Conservation (phyloP, 2,329 filamentous ascomycete genomes). For the Spiromastix sp. region DNA sequence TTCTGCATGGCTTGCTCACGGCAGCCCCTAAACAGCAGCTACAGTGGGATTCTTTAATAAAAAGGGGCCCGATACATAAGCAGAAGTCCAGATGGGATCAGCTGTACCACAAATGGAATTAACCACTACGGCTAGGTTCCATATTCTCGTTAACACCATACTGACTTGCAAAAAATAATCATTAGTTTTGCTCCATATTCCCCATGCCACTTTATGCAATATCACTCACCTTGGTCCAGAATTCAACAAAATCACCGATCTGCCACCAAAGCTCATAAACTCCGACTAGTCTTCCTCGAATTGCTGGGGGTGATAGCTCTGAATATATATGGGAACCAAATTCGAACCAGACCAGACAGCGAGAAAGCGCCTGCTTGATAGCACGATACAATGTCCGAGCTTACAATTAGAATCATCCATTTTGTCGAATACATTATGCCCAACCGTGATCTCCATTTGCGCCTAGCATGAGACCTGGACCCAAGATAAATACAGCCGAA, state of each 20-base stretch:
- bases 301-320: slow-evolving; percentile 47
- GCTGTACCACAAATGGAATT: slow-evolving; percentile 32
- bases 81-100: slow-evolving; percentile 31
- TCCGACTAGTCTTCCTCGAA: slow-evolving; percentile 49
- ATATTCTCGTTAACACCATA: slow-evolving; percentile 17
- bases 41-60: slow-evolving; percentile 58
- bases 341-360: slow-evolving; percentile 48
- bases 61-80: slow-evolving; percentile 48
- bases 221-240: slow-evolving; percentile 43
- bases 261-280: slow-evolving; percentile 49
- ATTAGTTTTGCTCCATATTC: not conserved
- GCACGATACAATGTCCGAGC: slow-evolving; percentile 67
- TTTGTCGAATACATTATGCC: slow-evolving; percentile 45
- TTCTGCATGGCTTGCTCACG: slow-evolving; percentile 55
- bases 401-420: slow-evolving; percentile 43
- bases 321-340: slow-evolving; percentile 52
- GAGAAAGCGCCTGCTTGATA: slow-evolving; percentile 77
- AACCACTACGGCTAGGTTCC: slow-evolving; percentile 33
- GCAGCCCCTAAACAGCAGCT: slow-evolving; percentile 57
- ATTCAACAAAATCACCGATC: slow-evolving; percentile 39
- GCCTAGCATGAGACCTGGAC: slow-evolving; percentile 63
- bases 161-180: slow-evolving; percentile 8
- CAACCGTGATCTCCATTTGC: slow-evolving; percentile 51
- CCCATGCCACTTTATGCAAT: too few species aligned
- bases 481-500: slow-evolving; percentile 54